Evolutionary conservation across 495 filamentous ascomycete species (phyloP).

Genomic region (Schizothecium vesticola): DNA sequence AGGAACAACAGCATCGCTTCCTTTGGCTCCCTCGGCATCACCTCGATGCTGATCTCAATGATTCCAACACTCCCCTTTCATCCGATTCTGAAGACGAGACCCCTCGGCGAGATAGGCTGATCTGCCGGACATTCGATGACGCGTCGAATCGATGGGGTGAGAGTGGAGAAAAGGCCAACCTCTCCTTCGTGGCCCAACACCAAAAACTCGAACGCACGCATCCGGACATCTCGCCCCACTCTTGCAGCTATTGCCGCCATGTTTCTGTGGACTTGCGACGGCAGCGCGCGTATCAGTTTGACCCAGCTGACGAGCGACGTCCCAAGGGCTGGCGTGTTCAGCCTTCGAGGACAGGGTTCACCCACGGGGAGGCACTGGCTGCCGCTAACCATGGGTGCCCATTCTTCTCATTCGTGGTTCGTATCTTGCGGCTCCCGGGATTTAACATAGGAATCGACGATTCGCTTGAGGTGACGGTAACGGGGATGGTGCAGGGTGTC

Average conservation of each 20-base stretch:
- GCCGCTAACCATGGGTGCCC: neutral
- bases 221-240: neutral
- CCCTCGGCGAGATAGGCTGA: neutral
- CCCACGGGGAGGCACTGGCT: neutral
- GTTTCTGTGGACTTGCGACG: slow-evolving; percentile 1
- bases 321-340: slow-evolving; percentile 2
- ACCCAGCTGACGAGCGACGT: neutral
- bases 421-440: neutral
- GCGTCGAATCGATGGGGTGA: neutral
- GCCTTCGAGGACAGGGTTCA: neutral
- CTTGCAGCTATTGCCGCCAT: neutral
- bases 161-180: neutral
- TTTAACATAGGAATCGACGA: neutral
- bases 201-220: neutral
- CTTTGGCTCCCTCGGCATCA: neutral
- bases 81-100: slow-evolving; percentile 1
- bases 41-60: neutral
- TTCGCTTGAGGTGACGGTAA: neutral
- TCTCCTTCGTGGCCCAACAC: neutral
- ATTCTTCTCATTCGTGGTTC: neutral
- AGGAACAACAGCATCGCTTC: neutral
- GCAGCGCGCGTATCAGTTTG: neutral
- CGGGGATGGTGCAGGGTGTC: neutral
- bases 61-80: neutral
- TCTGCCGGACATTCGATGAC: neutral